These are phyloP conservation scores for Macrophomina tecta DNA, from an alignment of 2,329 filamentous ascomycete species.

Conservation along the genomic window DNA sequence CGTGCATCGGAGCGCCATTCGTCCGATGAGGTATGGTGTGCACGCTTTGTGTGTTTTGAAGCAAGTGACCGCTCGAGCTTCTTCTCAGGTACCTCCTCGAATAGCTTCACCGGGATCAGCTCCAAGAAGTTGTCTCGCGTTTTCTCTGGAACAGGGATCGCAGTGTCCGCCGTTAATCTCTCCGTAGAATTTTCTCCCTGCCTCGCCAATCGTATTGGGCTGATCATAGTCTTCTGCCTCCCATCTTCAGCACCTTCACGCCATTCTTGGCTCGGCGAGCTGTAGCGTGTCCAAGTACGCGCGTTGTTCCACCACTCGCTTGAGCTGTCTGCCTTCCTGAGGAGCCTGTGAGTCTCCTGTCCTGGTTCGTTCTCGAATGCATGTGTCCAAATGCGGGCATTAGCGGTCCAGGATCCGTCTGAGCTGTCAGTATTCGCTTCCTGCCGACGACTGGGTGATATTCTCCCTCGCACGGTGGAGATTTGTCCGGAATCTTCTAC, in stretches of 20 bases:
- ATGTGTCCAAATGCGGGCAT: constrained; percentile 12
- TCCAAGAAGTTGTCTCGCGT: not conserved
- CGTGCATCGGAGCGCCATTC: constrained; percentile 34
- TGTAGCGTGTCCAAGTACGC: constrained; percentile 12
- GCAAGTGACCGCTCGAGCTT: not conserved
- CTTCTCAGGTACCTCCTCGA: not conserved
- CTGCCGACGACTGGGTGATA: not conserved
- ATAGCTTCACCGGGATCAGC: not conserved
- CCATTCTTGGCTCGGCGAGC: constrained; percentile 8
- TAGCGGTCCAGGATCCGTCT: constrained; percentile 14
- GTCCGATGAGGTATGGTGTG: constrained; percentile 6
- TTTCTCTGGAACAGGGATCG: not conserved
- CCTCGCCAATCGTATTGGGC: not conserved
- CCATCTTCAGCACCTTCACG: not conserved
- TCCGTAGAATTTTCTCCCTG: not conserved
- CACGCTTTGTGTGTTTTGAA: not conserved
- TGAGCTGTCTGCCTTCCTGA: constrained; percentile 9
- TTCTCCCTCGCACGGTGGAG: not conserved
- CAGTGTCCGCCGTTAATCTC: not conserved
- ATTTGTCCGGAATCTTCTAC: not conserved
- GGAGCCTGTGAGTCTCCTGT: not conserved
- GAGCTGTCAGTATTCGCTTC: constrained; percentile 14
- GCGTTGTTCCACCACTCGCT: constrained; percentile 18
- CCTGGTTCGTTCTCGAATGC: not conserved
- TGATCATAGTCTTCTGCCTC: not conserved